Conservation (phyloP, 129 eudicot species). For the Artemisia tridentata region DNA sequence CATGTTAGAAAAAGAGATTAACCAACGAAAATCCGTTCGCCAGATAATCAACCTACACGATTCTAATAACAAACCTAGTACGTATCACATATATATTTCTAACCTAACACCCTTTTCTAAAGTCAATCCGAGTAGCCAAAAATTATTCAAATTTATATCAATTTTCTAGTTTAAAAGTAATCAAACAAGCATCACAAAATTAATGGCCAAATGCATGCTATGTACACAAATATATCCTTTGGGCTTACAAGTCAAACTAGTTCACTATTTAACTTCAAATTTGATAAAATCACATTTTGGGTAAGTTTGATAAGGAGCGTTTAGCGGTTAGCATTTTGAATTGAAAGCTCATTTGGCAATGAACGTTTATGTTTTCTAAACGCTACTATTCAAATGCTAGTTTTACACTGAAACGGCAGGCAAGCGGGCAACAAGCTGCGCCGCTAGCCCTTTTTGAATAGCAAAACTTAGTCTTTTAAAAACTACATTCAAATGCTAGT, state of each 20-base stretch:
- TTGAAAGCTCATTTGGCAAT: too few species aligned
- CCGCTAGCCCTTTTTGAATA: too few species aligned
- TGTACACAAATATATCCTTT: too few species aligned
- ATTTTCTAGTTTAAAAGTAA: not conserved
- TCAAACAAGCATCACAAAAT: not conserved
- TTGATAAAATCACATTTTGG: not conserved
- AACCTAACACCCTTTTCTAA: not conserved
- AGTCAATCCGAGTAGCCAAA: not conserved
- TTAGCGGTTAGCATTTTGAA: too few species aligned
- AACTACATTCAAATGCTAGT: too few species aligned
- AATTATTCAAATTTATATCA: not conserved
- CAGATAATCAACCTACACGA: not conserved
- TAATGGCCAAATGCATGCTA: not conserved
- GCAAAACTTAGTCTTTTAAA: too few species aligned
- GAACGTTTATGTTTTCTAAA: too few species aligned
- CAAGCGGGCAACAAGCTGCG: too few species aligned
- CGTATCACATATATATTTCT: not conserved
- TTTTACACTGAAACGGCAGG: too few species aligned
- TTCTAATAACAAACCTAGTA: not conserved
- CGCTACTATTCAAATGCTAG: not conserved
- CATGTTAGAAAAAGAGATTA: not conserved
- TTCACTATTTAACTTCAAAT: conserved; percentile 11
- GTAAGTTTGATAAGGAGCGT: too few species aligned
- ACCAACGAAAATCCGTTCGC: not conserved
- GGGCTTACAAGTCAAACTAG: conserved; percentile 3